Evolutionary conservation across 2,329 filamentous ascomycete genomes (phyloP), one percentile per base, ranked within the genome.

Genomic region (Aspergillus sp.): DNA sequence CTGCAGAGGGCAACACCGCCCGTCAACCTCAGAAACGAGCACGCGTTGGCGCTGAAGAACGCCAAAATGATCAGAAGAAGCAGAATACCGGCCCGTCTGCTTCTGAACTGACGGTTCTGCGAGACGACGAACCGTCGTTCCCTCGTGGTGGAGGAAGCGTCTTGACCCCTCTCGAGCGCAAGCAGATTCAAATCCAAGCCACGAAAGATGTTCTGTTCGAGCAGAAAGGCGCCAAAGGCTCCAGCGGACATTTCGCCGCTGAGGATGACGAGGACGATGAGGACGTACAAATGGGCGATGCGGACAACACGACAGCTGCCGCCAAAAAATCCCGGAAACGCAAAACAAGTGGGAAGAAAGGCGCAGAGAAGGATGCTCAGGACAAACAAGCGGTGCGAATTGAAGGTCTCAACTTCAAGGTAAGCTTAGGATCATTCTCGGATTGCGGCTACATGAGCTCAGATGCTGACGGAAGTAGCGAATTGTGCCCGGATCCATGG

Each of bases 171-270:
- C 81, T 99, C 54, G 95, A 99, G 75, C 90, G 96, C 73, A 97
- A 96, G 79, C 92, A 98, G 77, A 98, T 99, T 63, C 90, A 95
- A 70, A 89, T 96, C 59, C 90, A 98, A 77, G 95, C 95, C 50
- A 95, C 90, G 72, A 88, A 90, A 68, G 95, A 99, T 81, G 95
- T 93, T 46, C 81, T 96, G 45, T 95, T 94, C 73, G 95, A 98
- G 77, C 89, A 96, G 68, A 84, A 89, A 66, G 85, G 85, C 52
- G 78, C 80, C 54, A 82, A 83, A 58, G 77, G 78, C 49, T 72
- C 77, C 29, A 81, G 84, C 62, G 80, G 66, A 59, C 64, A 67
- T 69, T 54, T 77, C 70, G 67, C 86, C 84, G 74, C 88, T 85
- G 78, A 83, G 78, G 74, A 85, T 85, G 77, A 83, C 78, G 74